A percentile compares a stretch with the other conserved stretches of the same genome.
Evolutionary conservation across 371 early-diverging fungal species (phyloP).

Genomic region (Syncephalis plumigaleata): DNA sequence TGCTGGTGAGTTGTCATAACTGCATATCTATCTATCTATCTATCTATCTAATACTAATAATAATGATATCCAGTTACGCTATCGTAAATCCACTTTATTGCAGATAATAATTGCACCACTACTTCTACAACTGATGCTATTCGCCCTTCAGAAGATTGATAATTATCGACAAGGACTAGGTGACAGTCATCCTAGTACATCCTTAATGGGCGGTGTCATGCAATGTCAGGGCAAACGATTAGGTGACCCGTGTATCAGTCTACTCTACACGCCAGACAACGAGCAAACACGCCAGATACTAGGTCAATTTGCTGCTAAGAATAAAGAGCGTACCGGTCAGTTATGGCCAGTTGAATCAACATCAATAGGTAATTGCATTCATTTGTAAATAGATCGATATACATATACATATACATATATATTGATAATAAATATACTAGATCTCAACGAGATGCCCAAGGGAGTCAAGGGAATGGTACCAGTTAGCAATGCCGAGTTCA

Average conservation of each 20-base stretch:
- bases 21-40: conserved; percentile 3
- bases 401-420: conserved; percentile 9
- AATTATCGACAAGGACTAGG: conserved; percentile 11
- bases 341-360: conserved; percentile 2
- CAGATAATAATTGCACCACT: conserved; percentile 41
- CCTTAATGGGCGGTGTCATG: conserved; percentile 7
- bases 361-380: background rate
- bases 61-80: conserved; percentile 20
- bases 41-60: background rate
- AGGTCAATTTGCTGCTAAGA: conserved; percentile 18
- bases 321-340: conserved; percentile 18
- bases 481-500: conserved; percentile 28
- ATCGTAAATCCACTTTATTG: conserved; percentile 30
- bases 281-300: conserved; percentile 22
- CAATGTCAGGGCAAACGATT: conserved; percentile 27
- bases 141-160: conserved; percentile 37
- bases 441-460: conserved; percentile 15
- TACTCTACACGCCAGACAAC: conserved; percentile 38
- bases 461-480: conserved; percentile 27
- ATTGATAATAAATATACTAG: conserved; percentile 2
- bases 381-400: conserved; percentile 7
- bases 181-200: too few species aligned
- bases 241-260: conserved; percentile 30
- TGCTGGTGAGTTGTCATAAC: conserved; percentile 23
- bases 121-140: conserved; percentile 38